phyloP scores from a whole-genome alignment of 805 yeast genomes.

The Pichia membranifaciens region DNA sequence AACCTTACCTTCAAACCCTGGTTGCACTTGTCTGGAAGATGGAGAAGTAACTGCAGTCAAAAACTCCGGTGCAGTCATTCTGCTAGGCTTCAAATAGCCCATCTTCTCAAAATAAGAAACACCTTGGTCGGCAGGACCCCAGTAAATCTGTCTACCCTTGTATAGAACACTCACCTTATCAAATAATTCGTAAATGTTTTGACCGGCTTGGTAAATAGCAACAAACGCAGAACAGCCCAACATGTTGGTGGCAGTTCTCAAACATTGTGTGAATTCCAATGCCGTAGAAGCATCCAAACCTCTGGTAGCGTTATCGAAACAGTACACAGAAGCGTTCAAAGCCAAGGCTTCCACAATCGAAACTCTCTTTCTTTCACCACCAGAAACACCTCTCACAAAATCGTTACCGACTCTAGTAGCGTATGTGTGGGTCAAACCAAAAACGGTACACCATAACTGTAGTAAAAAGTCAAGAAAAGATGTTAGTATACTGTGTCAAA shows the following conservation, averaged over 20 bases:
- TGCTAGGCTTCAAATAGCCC: constrained; percentile 41
- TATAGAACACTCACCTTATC: constrained; percentile 58
- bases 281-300: constrained; percentile 86
- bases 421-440: constrained; percentile 55
- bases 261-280: constrained; percentile 60
- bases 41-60: constrained; percentile 21
- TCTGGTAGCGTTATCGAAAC: constrained; percentile 82
- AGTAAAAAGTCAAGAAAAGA: not conserved
- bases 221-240: constrained; percentile 14
- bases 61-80: constrained; percentile 24
- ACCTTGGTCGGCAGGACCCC: constrained; percentile 53
- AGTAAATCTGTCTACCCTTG: constrained; percentile 57
- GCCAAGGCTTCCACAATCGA: constrained; percentile 74
- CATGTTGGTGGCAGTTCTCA: constrained; percentile 36
- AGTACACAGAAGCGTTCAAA: constrained; percentile 55
- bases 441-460: constrained; percentile 22
- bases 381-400: constrained; percentile 59
- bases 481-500: constrained; percentile 3
- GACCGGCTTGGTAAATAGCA: constrained; percentile 48
- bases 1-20: constrained; percentile 32
- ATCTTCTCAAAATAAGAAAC: constrained; percentile 52
- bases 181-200: constrained; percentile 57
- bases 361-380: constrained; percentile 84
- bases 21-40: constrained; percentile 11
- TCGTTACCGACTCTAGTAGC: constrained; percentile 43